A percentile compares a stretch with the other conserved stretches of the same genome.
Evolutionary conservation across 2,329 filamentous ascomycete genomes (phyloP).

Genomic region (Scedosporium dehoogii): DNA sequence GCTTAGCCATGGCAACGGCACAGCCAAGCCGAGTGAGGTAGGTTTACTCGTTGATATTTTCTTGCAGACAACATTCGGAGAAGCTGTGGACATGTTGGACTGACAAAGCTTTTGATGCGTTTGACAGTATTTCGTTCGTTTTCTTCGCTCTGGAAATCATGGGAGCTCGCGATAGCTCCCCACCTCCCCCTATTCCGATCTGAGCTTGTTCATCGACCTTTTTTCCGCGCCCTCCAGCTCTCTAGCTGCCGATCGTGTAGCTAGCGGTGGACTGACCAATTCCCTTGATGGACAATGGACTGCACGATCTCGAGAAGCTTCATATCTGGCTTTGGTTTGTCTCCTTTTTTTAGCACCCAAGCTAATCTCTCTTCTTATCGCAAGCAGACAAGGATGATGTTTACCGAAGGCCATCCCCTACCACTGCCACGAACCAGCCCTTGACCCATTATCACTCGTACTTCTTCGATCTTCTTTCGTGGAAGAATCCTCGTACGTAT

Average conservation of each 20-base stretch:
- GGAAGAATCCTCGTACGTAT: slow-evolving; percentile 55
- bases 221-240: not conserved
- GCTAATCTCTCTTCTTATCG: slow-evolving; percentile 19
- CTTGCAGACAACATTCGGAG: not conserved
- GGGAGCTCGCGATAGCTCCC: not conserved
- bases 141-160: not conserved
- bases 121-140: not conserved
- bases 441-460: slow-evolving; percentile 63
- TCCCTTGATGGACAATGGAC: not conserved
- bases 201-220: not conserved
- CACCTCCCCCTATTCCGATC: not conserved
- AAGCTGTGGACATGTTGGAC: not conserved
- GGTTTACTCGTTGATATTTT: not conserved
- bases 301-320: not conserved
- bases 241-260: not conserved
- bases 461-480: slow-evolving; percentile 59
- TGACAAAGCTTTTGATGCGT: not conserved
- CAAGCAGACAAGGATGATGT: slow-evolving; percentile 28
- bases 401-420: slow-evolving; percentile 24
- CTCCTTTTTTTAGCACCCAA: not conserved
- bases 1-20: not conserved
- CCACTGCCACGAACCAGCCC: slow-evolving; percentile 29
- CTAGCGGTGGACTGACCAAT: not conserved
- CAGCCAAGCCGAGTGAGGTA: not conserved
- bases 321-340: not conserved